Base-by-base conservation (phyloP, 2,329 filamentous ascomycete species). In the Diaporthe sp. region DNA sequence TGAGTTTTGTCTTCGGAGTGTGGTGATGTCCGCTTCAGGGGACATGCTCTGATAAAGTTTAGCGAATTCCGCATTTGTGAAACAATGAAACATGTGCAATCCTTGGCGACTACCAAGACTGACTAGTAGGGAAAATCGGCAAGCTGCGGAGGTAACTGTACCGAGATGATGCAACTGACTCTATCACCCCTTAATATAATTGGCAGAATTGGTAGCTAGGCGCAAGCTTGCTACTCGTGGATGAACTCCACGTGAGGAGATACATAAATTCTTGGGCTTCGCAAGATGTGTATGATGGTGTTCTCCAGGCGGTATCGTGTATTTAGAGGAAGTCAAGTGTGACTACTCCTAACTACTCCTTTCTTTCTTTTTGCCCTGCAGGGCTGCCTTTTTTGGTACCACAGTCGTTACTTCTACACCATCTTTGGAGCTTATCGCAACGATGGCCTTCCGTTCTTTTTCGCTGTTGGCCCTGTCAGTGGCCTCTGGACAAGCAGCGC, bases 391-490 rank as follows among this genome's bases (percentile, higher is more conserved):
- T 34, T 15, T n/a, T 2, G 15, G 31, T 10, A 51, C 5, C 19
- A 51, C 61, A 34, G 61, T 67, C 61, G 51, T 67, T 67, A 67
- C 61, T 49, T 49, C 61, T 15, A 17, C 60, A 44, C 19, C 28
- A 34, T n/a, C 17, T 44, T 8, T 37, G 44, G 19, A 15, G 1
- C 0, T 51, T 19, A 17, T n/a, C 19, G 19, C 19, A 12, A 67
- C 25, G 28, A 49, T 67, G 42, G 9, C 15, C 5, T n/a, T 67
- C 28, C 70, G 49, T n/a, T 60, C 60, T 22, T 25, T 53, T 65
- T 76, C 73, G 75, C 78, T 82, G 70, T 77, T 82, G 46, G 76
- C 79, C 17, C 78, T 78, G 42, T 74, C 73, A 37, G 78, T 77
- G 39, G 78, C 79, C 71, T 75, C 75, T 51, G 73, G 73, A 72